Conservation (phyloP, 768 basidiomycete genomes). For the Boletales sp. region DNA sequence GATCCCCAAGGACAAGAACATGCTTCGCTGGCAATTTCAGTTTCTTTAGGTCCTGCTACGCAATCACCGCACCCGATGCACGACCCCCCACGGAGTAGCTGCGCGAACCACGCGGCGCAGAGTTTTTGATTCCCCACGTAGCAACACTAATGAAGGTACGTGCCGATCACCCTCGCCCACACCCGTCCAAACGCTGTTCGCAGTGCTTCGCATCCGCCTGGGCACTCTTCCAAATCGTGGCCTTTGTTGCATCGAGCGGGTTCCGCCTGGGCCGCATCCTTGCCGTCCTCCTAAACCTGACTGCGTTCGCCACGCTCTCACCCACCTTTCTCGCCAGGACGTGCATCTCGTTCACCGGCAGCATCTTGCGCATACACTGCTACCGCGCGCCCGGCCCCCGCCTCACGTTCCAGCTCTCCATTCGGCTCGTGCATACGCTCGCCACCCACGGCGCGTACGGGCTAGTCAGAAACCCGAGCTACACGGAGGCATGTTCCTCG, state of each 20-base stretch:
- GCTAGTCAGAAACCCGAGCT: slow-evolving; percentile 31
- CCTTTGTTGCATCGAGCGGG: neutral
- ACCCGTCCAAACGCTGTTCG: neutral
- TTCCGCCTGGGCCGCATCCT: slow-evolving; percentile 3
- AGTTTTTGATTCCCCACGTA: neutral
- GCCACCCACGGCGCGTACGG: slow-evolving; percentile 25
- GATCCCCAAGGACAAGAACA: too few relatives aligned
- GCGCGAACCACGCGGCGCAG: neutral
- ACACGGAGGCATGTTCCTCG: slow-evolving; percentile 3
- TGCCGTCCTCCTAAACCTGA: neutral
- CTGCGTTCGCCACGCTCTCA: slow-evolving; percentile 4
- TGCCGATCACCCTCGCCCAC: neutral
- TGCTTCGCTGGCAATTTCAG: too few relatives aligned
- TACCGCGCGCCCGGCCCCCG: slow-evolving; percentile 19
- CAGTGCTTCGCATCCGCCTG: slow-evolving; percentile 3
- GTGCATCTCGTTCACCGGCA: slow-evolving; percentile 3
- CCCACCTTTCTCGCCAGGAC: slow-evolving; percentile 10
- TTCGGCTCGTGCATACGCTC: slow-evolving; percentile 18
- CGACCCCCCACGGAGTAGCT: slow-evolving; percentile 9
- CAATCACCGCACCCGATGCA: slow-evolving; percentile 12
- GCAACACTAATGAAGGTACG: neutral
- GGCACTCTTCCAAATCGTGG: slow-evolving; percentile 7
- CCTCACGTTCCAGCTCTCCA: slow-evolving; percentile 27
- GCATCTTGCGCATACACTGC: slow-evolving; percentile 14
- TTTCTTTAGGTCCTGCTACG: neutral